Evolutionary conservation across 176 grass and related monocot species (phyloP).

Genomic region (Juncus effusus): DNA sequence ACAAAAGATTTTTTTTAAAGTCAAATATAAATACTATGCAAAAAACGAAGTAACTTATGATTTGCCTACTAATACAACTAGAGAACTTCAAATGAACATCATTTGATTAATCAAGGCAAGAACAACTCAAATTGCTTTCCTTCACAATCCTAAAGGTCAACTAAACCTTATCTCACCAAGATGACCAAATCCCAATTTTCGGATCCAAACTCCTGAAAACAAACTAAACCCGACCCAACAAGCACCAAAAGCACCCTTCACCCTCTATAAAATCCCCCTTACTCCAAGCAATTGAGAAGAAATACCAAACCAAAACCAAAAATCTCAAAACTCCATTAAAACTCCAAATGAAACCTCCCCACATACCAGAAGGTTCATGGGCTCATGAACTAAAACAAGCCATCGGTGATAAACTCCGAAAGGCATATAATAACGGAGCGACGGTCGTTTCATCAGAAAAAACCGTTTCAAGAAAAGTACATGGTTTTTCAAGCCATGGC

Average conservation of each 20-base stretch:
- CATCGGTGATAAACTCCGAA: constrained; percentile 73
- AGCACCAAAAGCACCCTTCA: not conserved
- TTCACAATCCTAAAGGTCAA: no score
- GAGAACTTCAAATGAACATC: no score
- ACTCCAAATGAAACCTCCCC: constrained; percentile 55
- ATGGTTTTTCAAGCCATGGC: constrained; percentile 36
- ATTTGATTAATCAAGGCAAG: no score
- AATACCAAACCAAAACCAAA: constrained; percentile 31
- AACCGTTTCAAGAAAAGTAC: constrained; percentile 9
- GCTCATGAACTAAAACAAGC: constrained; percentile 71
- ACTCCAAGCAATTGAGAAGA: constrained; percentile 21
- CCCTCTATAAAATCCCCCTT: constrained; percentile 50
- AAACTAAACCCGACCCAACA: not conserved
- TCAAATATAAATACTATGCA: no score
- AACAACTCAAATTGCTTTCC: no score
- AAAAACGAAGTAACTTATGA: no score
- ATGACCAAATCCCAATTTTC: no score
- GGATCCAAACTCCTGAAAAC: not conserved
- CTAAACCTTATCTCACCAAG: no score
- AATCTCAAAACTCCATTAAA: not conserved
- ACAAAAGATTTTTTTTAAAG: no score
- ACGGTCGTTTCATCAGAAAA: constrained; percentile 21
- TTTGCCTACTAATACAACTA: no score
- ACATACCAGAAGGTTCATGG: constrained; percentile 55
- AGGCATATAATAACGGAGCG: constrained; percentile 18